phyloP scores from a whole-genome alignment of 2,329 filamentous ascomycete species.

The Pseudopyrenochaeta lycopersici region DNA sequence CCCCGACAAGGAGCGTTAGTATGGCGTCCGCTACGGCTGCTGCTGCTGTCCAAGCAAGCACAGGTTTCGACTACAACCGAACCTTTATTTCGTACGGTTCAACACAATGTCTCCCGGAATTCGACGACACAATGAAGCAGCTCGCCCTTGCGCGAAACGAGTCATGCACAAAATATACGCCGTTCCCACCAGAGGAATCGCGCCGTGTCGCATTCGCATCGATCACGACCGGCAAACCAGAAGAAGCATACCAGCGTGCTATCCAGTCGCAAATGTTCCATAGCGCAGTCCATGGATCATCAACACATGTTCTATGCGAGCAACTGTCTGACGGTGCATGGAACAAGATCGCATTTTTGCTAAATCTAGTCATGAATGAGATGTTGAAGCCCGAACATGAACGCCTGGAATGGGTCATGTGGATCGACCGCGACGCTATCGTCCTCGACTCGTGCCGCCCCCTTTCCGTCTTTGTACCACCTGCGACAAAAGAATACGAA shows the following conservation, averaged over 20 bases:
- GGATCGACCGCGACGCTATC: conserved; percentile 56
- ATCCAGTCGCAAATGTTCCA: conserved; percentile 54
- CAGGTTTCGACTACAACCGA: conserved; percentile 3
- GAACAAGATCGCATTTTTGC: conserved; percentile 57
- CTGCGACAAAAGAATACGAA: conserved; percentile 18
- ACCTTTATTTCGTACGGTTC: conserved; percentile 25
- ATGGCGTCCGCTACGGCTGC: neutral
- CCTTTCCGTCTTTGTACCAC: conserved; percentile 51
- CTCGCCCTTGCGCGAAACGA: conserved; percentile 9
- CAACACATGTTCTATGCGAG: conserved; percentile 53
- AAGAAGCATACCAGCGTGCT: conserved; percentile 51
- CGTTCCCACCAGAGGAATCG: conserved; percentile 13
- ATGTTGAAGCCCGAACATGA: conserved; percentile 50
- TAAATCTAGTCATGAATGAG: conserved; percentile 47
- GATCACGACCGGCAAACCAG: conserved; percentile 45
- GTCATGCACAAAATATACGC: conserved; percentile 24
- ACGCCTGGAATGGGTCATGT: conserved; percentile 54
- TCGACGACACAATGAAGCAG: conserved; percentile 14
- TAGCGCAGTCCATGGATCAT: conserved; percentile 52
- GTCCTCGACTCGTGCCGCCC: conserved; percentile 55
- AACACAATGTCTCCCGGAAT: conserved; percentile 23
- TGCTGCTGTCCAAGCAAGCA: neutral
- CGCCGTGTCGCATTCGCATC: conserved; percentile 44
- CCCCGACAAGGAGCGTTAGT: neutral
- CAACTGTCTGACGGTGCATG: conserved; percentile 54